Evolutionary conservation across 768 basidiomycete species (phyloP), one percentile per base, ranked within the genome.

Genomic region (Harrya chromipes): DNA sequence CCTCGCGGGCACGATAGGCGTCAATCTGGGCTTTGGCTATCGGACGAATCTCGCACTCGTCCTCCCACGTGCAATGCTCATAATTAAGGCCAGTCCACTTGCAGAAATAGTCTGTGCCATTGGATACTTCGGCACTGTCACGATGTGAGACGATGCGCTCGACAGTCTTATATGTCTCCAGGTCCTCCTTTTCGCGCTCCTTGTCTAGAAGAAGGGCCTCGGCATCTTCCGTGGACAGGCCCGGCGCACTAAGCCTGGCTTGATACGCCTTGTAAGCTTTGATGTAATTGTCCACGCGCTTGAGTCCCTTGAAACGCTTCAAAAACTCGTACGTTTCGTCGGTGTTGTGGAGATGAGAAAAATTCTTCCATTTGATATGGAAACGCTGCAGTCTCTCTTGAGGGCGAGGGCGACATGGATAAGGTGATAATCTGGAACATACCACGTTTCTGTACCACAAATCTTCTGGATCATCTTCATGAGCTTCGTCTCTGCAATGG

Each of bases 361-460:
- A 98, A 59, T 84, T 85, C 70, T 98, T 97, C 97, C 97, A 99
- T 71, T 99, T 99, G 76, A 99, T 94, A 67, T 97, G 93, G 76
- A 88, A 99, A 44, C 94, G 93, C 94, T 97, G 63, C 4, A 57
- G 52, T 45, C 21, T 47, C 47, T 37, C 26, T 35, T 61, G 26
- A 56, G 63, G 14, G 31, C 13, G 9, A 45, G n/a, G n/a, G 23
- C 6, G 16, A 36, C 1, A 23, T 10, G 16, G 41, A 39, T 17
- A 21, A 27, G 6, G 14, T 11, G 3, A 19, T 13, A 20, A 12
- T 24, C 14, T 42, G 10, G 8, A 24, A 68, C 79, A 47, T 68
- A 93, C 94, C 58, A 95, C 79, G 63, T 97, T 97, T 57, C 85
- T 84, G 52, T 84, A 86, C 79, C 91, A 95, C 40, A 88, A 67